These are phyloP conservation scores for Punica granatum DNA, from an alignment of 345 rosid genomes.

Conservation along the genomic window DNA sequence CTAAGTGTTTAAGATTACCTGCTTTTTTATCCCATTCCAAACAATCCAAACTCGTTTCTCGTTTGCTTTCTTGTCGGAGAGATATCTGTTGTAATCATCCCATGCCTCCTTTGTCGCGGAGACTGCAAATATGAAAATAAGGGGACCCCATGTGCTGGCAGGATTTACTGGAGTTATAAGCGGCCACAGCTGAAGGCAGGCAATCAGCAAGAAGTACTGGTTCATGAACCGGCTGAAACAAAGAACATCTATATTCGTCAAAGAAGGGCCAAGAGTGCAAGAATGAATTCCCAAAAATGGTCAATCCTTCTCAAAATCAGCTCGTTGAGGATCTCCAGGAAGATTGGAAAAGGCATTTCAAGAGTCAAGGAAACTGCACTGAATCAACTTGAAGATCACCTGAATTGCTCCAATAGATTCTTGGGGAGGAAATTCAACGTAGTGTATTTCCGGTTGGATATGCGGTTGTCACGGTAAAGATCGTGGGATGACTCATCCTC, in stretches of 20 bases:
- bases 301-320: neutral
- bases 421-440: conserved; percentile 83
- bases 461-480: conserved; percentile 72
- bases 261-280: neutral
- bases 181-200: conserved; percentile 99
- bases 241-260: neutral
- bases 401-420: conserved; percentile 92
- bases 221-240: conserved; percentile 94
- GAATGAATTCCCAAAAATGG: neutral
- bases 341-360: neutral
- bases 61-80: conserved; percentile 93
- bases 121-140: conserved; percentile 86
- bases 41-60: conserved; percentile 97
- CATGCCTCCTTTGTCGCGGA: conserved; percentile 99
- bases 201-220: conserved; percentile 97
- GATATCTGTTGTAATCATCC: conserved; percentile 97
- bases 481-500: conserved; percentile 69
- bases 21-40: conserved; percentile 61
- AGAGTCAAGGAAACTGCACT: neutral
- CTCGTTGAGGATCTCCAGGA: neutral
- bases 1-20: conserved; percentile 37
- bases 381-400: conserved; percentile 29
- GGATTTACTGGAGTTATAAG: conserved; percentile 99
- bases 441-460: conserved; percentile 88
- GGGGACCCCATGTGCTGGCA: conserved; percentile 99